Evolutionary conservation across 2,329 filamentous ascomycete genomes (phyloP).

Genomic region (Trichoderma sp.): DNA sequence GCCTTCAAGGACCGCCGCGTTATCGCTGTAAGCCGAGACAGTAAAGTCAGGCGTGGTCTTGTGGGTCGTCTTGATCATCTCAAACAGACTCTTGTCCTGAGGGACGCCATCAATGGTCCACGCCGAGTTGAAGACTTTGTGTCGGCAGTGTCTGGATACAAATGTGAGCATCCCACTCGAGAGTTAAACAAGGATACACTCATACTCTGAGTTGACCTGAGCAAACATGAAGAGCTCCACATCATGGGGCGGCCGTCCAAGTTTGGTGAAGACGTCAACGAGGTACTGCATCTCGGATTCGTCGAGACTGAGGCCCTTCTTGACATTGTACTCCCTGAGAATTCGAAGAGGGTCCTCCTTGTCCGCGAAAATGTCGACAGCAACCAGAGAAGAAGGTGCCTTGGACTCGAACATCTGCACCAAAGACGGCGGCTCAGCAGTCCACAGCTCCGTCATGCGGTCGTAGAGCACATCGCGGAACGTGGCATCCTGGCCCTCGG

Average conservation of each 20-base stretch:
- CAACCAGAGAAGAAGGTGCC: constrained; percentile 61
- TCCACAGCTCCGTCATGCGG: constrained; percentile 90
- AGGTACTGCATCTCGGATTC: constrained; percentile 89
- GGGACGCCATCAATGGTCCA: constrained; percentile 89
- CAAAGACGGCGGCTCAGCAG: constrained; percentile 64
- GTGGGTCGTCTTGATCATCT: constrained; percentile 96
- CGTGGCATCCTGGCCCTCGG: constrained; percentile 47
- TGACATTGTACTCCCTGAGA: constrained; percentile 78
- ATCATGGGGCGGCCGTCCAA: constrained; percentile 69
- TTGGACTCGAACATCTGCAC: constrained; percentile 75
- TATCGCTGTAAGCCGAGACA: constrained; percentile 96
- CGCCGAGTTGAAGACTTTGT: constrained; percentile 93
- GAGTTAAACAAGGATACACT: constrained; percentile 7
- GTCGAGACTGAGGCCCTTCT: constrained; percentile 83
- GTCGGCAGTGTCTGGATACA: constrained; percentile 59
- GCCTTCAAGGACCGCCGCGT: constrained; percentile 75
- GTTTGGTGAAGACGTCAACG: constrained; percentile 55
- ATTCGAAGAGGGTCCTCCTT: constrained; percentile 65
- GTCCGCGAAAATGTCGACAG: constrained; percentile 70
- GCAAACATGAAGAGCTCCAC: constrained; percentile 99
- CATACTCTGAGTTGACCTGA: constrained; percentile 87
- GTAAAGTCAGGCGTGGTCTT: constrained; percentile 76
- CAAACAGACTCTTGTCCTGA: constrained; percentile 80
- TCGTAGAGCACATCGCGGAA: constrained; percentile 78
- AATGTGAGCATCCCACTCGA: constrained; percentile 12